These are phyloP conservation scores for Acer saccharum DNA, from an alignment of 345 rosid genomes.

Conservation along the genomic window DNA sequence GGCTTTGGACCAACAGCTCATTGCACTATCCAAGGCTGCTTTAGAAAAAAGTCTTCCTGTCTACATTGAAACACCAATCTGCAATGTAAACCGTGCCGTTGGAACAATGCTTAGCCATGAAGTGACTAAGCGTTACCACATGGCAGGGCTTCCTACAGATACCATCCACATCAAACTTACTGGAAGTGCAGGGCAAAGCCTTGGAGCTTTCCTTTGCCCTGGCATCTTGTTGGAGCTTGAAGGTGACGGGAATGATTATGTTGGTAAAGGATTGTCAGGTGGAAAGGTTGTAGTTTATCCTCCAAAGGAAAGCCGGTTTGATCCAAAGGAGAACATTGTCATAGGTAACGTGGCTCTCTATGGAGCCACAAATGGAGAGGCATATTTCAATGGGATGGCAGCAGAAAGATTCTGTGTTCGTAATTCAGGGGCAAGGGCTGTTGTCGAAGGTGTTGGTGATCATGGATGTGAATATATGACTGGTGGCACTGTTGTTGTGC, in stretches of 20 bases:
- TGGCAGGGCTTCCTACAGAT: conserved; percentile 85
- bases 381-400: conserved; percentile 98
- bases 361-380: conserved; percentile 92
- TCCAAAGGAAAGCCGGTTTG: conserved; percentile 82
- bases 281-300: conserved; percentile 96
- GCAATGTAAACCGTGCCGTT: conserved; percentile 97
- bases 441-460: conserved; percentile 99
- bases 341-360: conserved; percentile 98
- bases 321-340: conserved; percentile 95
- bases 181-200: conserved; percentile 99
- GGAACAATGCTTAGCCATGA: conserved; percentile 99
- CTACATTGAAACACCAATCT: conserved; percentile 71
- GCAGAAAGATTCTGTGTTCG: conserved; percentile 99
- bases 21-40: conserved; percentile 67
- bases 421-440: conserved; percentile 97
- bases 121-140: conserved; percentile 82
- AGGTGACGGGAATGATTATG: conserved; percentile 97
- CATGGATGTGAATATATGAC: conserved; percentile 99
- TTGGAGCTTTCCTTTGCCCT: conserved; percentile 95
- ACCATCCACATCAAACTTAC: conserved; percentile 81
- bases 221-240: conserved; percentile 91
- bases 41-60: conserved; percentile 82
- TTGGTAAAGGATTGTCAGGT: conserved; percentile 98
- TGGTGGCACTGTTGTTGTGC: conserved; percentile 94
- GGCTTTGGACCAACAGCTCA: conserved; percentile 87